phyloP scores from a whole-genome alignment of 139 green algal genomes.

The Tetraselmis striata region DNA sequence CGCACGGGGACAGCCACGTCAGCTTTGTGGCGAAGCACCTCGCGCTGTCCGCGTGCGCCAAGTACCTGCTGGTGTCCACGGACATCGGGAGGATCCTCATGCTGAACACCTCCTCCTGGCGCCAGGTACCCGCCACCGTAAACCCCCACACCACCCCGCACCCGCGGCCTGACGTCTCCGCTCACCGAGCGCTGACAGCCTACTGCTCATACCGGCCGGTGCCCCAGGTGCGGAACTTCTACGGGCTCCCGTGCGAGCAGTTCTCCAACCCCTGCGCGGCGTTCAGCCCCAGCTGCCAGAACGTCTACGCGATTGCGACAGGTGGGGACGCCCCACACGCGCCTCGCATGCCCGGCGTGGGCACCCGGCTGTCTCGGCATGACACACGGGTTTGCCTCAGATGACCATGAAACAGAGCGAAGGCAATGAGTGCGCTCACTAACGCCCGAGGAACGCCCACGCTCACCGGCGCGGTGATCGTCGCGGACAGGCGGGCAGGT shows the following conservation, averaged over 20 bases:
- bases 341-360: neutral
- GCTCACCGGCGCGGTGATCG: neutral
- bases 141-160: neutral
- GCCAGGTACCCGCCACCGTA: neutral
- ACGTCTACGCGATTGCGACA: conserved; percentile 32
- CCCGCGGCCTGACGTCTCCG: neutral
- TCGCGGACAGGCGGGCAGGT: conserved; percentile 4
- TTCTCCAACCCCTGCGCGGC: conserved; percentile 29
- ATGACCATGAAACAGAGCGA: too few relatives aligned
- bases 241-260: conserved; percentile 25
- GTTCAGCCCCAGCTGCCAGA: conserved; percentile 18
- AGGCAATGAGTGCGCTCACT: neutral
- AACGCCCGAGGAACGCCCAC: neutral
- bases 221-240: conserved; percentile 25
- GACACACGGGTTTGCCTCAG: neutral
- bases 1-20: conserved; percentile 49
- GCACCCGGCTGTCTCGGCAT: neutral
- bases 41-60: conserved; percentile 33
- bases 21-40: conserved; percentile 46
- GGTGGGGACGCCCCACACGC: conserved; percentile 11
- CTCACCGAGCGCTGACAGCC: neutral
- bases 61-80: conserved; percentile 41
- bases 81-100: conserved; percentile 49
- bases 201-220: neutral
- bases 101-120: neutral